Evolutionary conservation across 108 stramenopile genomes (phyloP).

Genomic region (Stephanodiscus triporus): DNA sequence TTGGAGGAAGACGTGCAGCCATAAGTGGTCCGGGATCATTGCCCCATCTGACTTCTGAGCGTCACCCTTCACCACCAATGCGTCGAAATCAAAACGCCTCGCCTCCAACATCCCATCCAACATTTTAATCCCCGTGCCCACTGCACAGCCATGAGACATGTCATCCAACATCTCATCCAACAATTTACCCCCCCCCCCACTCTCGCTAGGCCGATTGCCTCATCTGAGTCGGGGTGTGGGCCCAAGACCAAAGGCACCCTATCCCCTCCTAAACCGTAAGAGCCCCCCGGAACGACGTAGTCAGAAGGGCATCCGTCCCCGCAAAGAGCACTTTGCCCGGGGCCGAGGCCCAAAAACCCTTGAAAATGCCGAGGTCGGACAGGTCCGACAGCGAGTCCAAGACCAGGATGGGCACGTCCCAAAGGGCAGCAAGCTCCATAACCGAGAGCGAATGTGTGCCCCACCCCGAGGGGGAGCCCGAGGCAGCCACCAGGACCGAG

Average conservation of each 20-base stretch:
- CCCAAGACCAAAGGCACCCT: too few species aligned
- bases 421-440: not conserved
- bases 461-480: not conserved
- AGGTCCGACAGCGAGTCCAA: not conserved
- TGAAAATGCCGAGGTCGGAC: not conserved
- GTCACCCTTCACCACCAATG: too few species aligned
- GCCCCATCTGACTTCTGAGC: constrained; percentile 8
- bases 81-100: too few species aligned
- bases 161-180: too few species aligned
- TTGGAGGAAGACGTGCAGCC: not conserved
- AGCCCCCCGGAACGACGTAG: constrained; percentile 13
- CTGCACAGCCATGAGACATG: too few species aligned
- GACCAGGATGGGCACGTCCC: constrained; percentile 12
- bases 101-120: not conserved
- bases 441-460: not conserved
- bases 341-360: not conserved
- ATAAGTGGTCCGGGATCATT: not conserved
- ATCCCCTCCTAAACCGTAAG: too few species aligned
- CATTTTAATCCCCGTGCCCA: too few species aligned
- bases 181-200: too few species aligned
- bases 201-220: too few species aligned
- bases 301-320: constrained; percentile 1
- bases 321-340: constrained; percentile 1
- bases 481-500: not conserved
- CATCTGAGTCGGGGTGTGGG: too few species aligned